Evolutionary conservation across 805 yeast genomes (phyloP), one percentile per base, ranked within the genome.

Genomic region (Cephaloascus fragrans): DNA sequence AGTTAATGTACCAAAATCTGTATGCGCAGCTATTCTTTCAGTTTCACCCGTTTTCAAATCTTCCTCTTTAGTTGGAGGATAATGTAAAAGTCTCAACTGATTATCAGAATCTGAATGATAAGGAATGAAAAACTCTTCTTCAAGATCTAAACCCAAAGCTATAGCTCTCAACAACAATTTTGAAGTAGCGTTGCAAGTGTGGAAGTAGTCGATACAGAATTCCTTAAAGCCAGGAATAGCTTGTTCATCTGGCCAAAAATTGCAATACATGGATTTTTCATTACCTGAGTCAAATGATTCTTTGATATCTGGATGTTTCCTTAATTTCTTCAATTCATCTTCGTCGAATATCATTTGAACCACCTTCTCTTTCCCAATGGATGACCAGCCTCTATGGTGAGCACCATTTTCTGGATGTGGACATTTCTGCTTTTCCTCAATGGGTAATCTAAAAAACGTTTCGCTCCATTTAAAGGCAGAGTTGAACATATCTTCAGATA

Each of bases 221-320:
- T 49, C 43, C 39, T 51, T 43, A 38, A 59, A 41, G 10, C 44
- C 50, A 9, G 56, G 55, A 17, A 52, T 46, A 28, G 46, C 55
- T 4, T 45, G 42, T 10, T 48, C 51, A 28, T 49, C 52, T 19
- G 53, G 55, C 50, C 60, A 59, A 18, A 45, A 50, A 26, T 57
- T 56, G 12, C 45, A 46, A 19, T 51, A 52, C 2, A 51, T 44
- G 33, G 39, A 39, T 47, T 53, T 54, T 40, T 39, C 46, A 29
- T 46, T 44, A 18, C 55, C 55, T 4, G 37, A 44, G 39, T 59
- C 58, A 44, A 57, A 59, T 1, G 63, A 60, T 40, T 62, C 67
- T 37, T 53, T 51, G 8, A 53, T 48, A 41, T 53, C 57, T 1
- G 57, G 57, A n/a, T 37, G 35, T 32, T 43, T 38, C 37, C 49